phyloP scores from a whole-genome alignment of 2,329 filamentous ascomycete genomes.

The Claviceps digitariae region DNA sequence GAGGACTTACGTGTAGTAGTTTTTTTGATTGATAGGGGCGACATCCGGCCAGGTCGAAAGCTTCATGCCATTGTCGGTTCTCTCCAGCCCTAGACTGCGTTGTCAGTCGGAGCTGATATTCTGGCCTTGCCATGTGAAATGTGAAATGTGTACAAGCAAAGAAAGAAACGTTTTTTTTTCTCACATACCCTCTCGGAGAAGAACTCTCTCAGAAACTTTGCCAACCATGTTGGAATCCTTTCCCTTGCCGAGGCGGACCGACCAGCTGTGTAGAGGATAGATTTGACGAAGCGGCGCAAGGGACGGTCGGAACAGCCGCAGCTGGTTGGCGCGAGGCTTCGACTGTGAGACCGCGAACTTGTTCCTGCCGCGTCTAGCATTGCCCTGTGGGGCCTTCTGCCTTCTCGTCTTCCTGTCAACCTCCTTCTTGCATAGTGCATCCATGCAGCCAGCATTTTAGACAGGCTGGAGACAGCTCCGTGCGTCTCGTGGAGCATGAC shows the following conservation, averaged over 20 bases:
- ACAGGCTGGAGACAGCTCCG: background rate
- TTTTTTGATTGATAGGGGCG: constrained; percentile 95
- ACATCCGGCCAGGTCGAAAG: constrained; percentile 88
- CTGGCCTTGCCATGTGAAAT: constrained; percentile 8
- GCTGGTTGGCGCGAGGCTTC: background rate
- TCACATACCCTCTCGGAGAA: constrained; percentile 44
- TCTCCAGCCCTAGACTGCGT: constrained; percentile 58
- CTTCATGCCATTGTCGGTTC: constrained; percentile 98
- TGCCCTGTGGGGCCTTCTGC: background rate
- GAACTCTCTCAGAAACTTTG: constrained; percentile 52
- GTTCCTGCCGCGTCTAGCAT: background rate
- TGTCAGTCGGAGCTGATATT: constrained; percentile 1
- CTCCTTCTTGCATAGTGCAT: background rate
- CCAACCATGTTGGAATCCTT: constrained; percentile 37
- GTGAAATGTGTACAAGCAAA: constrained; percentile 4
- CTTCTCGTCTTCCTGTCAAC: background rate
- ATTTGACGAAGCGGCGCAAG: background rate
- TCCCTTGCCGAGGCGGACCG: background rate
- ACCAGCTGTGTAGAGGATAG: background rate
- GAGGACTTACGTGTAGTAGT: constrained; percentile 77
- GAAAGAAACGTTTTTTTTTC: background rate
- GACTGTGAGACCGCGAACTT: constrained; percentile 1
- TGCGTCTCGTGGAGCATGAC: background rate
- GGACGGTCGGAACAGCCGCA: background rate
- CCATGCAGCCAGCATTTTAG: background rate